phyloP scores from a whole-genome alignment of 2,329 filamentous ascomycete genomes.

The Zasmidium angulare region DNA sequence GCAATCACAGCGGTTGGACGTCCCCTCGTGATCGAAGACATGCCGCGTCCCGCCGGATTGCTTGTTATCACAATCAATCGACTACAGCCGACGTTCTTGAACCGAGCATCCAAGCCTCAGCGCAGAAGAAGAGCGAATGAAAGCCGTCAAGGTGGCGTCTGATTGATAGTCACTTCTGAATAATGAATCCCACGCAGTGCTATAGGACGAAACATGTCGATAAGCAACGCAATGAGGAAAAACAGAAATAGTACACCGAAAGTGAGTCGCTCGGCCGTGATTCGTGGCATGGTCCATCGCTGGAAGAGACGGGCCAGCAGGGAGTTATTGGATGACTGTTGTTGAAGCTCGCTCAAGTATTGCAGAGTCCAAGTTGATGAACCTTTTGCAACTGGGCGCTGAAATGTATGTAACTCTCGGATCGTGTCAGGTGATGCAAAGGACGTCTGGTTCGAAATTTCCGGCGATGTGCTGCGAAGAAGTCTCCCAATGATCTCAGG shows the following conservation, averaged over 20 bases:
- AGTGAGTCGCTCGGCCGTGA: background rate
- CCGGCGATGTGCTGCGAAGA: too few species aligned
- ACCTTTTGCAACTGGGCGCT: background rate
- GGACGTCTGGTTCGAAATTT: too few species aligned
- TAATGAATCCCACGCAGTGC: too few species aligned
- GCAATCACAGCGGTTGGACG: background rate
- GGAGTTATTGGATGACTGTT: background rate
- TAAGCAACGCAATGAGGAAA: too few species aligned
- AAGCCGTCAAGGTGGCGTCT: too few species aligned
- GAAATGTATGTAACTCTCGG: background rate
- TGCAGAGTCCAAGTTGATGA: background rate
- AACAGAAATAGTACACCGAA: too few species aligned
- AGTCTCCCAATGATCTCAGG: background rate
- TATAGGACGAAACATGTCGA: too few species aligned
- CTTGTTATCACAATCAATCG: background rate
- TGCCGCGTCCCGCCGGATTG: background rate
- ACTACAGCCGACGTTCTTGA: too few species aligned
- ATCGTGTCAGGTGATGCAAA: too few species aligned
- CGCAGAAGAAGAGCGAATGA: too few species aligned
- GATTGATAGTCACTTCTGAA: too few species aligned
- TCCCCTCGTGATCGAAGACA: background rate
- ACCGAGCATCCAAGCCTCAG: too few species aligned
- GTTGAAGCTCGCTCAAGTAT: background rate
- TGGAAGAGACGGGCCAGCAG: background rate
- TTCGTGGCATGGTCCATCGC: background rate